Base-by-base conservation (phyloP, 2,329 filamentous ascomycete genomes). In the Colletotrichum liaoningense region DNA sequence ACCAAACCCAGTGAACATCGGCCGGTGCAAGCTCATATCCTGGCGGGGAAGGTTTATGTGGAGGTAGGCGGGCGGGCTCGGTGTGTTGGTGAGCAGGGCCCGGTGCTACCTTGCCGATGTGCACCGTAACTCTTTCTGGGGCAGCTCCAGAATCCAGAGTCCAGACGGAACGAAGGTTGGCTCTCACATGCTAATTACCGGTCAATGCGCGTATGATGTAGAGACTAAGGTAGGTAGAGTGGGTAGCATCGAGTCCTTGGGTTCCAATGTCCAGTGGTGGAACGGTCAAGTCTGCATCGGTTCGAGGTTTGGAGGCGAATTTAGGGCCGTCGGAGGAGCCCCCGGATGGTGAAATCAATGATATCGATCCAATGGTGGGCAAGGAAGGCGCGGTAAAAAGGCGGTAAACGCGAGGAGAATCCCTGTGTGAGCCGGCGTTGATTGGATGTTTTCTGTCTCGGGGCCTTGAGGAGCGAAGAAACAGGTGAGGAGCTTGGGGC, bases 401-500 rank as follows among this genome's bases (percentile, higher is more conserved):
- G 72, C 72, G 72, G 72, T 74, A 74, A 74, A 74, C 26, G 63
- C 22, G 35, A 63, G 56, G 42, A 33, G 52, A 26, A 55, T 59
- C 30, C 63, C 33, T 59, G 68, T 35, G 33, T 58, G 42, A n/a
- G 19, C 55, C 14, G n/a, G 19, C 52, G 52, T 26, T 26, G 22
- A 55, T 55, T 55, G 52, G 52, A 24, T 63, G 33, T 54, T 11
- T 35, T 35, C 28, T 63, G 62, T 65, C 71, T 70, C 60, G 67
- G 70, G 67, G 30, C 55, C 52, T 49, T 69, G 5, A 26, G 9
- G n/a, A 64, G 30, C 30, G 38, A 26, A 24, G 42, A 55, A 63
- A 38, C 59, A 59, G 59, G 60, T 70, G 70, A 70, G 70, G 56
- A 70, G 67, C 66, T 72, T 72, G 70, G 66, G 66, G 59, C 70